Percentiles rank a stretch among this genome's conserved stretches.
phyloP scores from a whole-genome alignment of 192 early-diverging fungal species.

The Spizellomyces sp. region DNA sequence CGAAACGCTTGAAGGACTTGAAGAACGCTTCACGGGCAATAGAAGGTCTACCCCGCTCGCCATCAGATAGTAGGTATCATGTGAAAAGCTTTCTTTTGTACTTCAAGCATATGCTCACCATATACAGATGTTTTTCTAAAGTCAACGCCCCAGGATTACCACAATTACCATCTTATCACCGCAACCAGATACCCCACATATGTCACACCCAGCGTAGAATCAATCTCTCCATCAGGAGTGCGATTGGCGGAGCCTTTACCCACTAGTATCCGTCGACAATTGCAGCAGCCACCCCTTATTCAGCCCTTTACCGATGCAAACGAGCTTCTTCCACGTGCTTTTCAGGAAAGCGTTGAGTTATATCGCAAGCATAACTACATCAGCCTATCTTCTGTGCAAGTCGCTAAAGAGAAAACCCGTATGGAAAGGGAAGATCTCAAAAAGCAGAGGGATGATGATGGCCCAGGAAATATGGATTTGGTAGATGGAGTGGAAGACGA shows the following conservation, averaged over 20 bases:
- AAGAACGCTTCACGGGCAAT: slow-evolving; percentile 51
- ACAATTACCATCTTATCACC: slow-evolving; percentile 57
- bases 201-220: slow-evolving; percentile 36
- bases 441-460: background rate
- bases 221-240: slow-evolving; percentile 13
- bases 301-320: slow-evolving; percentile 36
- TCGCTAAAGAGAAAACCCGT: slow-evolving; percentile 23
- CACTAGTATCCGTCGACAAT: slow-evolving; percentile 25
- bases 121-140: slow-evolving; percentile 46
- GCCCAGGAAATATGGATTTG: background rate
- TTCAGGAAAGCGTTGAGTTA: slow-evolving; percentile 38
- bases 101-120: background rate
- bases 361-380: slow-evolving; percentile 39
- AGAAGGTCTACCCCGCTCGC: slow-evolving; percentile 47
- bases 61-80: background rate
- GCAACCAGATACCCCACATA: slow-evolving; percentile 66
- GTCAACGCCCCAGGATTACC: slow-evolving; percentile 64
- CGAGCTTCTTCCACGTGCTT: slow-evolving; percentile 16
- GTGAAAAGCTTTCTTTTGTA: background rate
- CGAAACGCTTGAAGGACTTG: slow-evolving; percentile 49
- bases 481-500: slow-evolving; percentile 21
- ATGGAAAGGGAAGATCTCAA: slow-evolving; percentile 18
- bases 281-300: slow-evolving; percentile 23
- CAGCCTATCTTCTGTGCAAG: slow-evolving; percentile 35
- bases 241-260: slow-evolving; percentile 32